These are phyloP conservation scores for Trichoderma koningiopsis DNA, from an alignment of 2,329 filamentous ascomycete species.

Conservation along the genomic window DNA sequence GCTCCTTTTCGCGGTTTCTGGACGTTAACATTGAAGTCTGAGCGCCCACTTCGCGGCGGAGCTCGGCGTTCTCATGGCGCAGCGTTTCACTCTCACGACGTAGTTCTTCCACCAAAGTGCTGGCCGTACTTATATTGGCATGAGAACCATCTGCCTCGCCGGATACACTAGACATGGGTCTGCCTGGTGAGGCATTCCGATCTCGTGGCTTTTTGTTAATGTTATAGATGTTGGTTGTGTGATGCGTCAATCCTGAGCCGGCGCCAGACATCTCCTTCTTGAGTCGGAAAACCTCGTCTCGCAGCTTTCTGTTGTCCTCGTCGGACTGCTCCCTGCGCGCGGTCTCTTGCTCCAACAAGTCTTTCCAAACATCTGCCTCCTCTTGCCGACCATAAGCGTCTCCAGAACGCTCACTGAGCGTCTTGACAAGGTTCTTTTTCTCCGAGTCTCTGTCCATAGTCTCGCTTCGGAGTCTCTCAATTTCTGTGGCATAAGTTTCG, in stretches of 20 bases:
- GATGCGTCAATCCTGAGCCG: slow-evolving; percentile 47
- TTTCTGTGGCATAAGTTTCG: slow-evolving; percentile 79
- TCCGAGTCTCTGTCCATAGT: slow-evolving; percentile 78
- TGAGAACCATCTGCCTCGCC: slow-evolving; percentile 54
- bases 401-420: slow-evolving; percentile 52
- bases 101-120: slow-evolving; percentile 75
- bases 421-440: slow-evolving; percentile 77
- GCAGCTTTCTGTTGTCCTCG: slow-evolving; percentile 80
- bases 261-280: slow-evolving; percentile 56
- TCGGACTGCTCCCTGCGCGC: slow-evolving; percentile 86
- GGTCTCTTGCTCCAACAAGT: slow-evolving; percentile 89
- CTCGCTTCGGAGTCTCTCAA: slow-evolving; percentile 80
- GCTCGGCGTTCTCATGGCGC: slow-evolving; percentile 87
- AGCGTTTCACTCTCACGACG: slow-evolving; percentile 71
- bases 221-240: slow-evolving; percentile 68
- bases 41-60: slow-evolving; percentile 88
- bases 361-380: slow-evolving; percentile 87
- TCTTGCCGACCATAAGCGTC: slow-evolving; percentile 58
- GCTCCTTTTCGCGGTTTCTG: slow-evolving; percentile 90
- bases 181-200: slow-evolving; percentile 51
- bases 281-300: slow-evolving; percentile 80
- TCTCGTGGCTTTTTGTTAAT: slow-evolving; percentile 55
- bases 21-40: slow-evolving; percentile 98
- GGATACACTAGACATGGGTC: slow-evolving; percentile 54
- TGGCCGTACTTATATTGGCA: slow-evolving; percentile 59